Percentiles rank a stretch among this genome's conserved stretches.
Conservation (phyloP, 352 stramenopile genomes). For the Phytophthora citrophthora region DNA sequence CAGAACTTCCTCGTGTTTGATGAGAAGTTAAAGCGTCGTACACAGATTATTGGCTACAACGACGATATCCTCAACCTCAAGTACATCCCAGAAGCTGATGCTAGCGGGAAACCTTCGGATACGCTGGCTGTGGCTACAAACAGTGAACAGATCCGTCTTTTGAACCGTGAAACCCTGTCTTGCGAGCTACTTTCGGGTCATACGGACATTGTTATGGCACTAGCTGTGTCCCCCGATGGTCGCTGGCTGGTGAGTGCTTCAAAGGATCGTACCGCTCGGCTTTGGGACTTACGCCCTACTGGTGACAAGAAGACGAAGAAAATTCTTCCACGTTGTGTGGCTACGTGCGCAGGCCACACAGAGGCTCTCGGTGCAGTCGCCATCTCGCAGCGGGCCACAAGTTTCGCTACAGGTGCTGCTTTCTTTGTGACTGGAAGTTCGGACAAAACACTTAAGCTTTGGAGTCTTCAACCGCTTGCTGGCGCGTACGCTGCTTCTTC, state of each 20-base stretch:
- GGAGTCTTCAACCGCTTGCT: slow-evolving; percentile 88
- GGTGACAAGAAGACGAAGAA: slow-evolving; percentile 40
- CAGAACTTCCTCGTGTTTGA: slow-evolving; percentile 91
- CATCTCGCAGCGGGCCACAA: slow-evolving; percentile 88
- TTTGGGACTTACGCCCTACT: slow-evolving; percentile 87
- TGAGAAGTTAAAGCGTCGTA: slow-evolving; percentile 64
- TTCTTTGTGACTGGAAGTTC: slow-evolving; percentile 97
- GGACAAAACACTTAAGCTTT: slow-evolving; percentile 98
- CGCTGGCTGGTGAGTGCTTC: slow-evolving; percentile 93
- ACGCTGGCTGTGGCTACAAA: slow-evolving; percentile 97
- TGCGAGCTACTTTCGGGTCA: slow-evolving; percentile 97
- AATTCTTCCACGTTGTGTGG: slow-evolving; percentile 75
- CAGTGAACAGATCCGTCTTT: slow-evolving; percentile 94
- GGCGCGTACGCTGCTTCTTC: slow-evolving; percentile 49
- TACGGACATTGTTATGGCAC: slow-evolving; percentile 96
- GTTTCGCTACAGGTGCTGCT: slow-evolving; percentile 78
- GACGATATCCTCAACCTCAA: slow-evolving; percentile 98
- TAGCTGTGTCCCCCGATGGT: slow-evolving; percentile 91
- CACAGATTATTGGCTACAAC: slow-evolving; percentile 94
- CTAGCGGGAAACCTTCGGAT: slow-evolving; percentile 49
- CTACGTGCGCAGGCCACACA: slow-evolving; percentile 92
- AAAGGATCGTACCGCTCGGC: slow-evolving; percentile 93
- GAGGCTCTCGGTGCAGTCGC: slow-evolving; percentile 94
- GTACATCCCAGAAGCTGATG: slow-evolving; percentile 84
- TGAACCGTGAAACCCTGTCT: slow-evolving; percentile 92